Evolutionary conservation across 352 stramenopile genomes (phyloP).

Genomic region (Phytopythium litorale): DNA sequence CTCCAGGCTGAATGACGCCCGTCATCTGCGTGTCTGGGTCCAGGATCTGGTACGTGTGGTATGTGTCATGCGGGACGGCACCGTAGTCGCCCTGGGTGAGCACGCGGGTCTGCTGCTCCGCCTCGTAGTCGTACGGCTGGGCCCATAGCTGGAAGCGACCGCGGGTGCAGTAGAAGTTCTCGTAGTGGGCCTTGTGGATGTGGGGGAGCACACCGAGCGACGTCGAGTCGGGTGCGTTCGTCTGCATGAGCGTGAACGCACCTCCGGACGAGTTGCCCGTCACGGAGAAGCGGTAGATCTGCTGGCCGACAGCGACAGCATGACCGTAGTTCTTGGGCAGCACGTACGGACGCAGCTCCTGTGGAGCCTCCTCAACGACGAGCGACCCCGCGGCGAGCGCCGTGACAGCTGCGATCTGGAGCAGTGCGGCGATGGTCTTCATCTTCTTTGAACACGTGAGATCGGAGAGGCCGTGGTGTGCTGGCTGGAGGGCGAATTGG

Average conservation of each 20-base stretch:
- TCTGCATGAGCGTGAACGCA: conserved; percentile 41
- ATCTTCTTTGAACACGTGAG: too few species aligned
- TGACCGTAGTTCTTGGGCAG: conserved; percentile 41
- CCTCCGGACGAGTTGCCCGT: conserved; percentile 38
- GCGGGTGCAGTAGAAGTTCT: conserved; percentile 58
- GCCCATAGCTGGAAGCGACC: conserved; percentile 50
- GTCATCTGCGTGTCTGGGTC: conserved; percentile 57
- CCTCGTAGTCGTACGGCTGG: conserved; percentile 22
- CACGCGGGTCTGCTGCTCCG: conserved; percentile 37
- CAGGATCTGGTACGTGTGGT: conserved; percentile 52
- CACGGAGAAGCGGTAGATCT: conserved; percentile 52
- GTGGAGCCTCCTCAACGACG: conserved; percentile 34
- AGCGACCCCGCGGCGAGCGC: conserved; percentile 23
- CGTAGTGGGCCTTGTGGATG: conserved; percentile 55
- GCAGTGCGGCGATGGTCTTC: conserved; percentile 20
- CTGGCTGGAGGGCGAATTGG: not conserved
- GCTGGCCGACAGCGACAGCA: conserved; percentile 31
- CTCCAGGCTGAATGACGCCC: conserved; percentile 46
- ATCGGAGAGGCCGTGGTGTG: not conserved
- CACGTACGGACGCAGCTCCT: conserved; percentile 41
- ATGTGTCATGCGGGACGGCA: conserved; percentile 52
- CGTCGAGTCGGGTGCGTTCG: conserved; percentile 39
- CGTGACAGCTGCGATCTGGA: conserved; percentile 11
- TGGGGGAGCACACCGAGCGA: conserved; percentile 45
- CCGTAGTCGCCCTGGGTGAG: conserved; percentile 52